Evolutionary conservation across 23 red algal species (phyloP), one percentile per base, ranked within the genome.

Genomic region (Gracilaria domingensis): DNA sequence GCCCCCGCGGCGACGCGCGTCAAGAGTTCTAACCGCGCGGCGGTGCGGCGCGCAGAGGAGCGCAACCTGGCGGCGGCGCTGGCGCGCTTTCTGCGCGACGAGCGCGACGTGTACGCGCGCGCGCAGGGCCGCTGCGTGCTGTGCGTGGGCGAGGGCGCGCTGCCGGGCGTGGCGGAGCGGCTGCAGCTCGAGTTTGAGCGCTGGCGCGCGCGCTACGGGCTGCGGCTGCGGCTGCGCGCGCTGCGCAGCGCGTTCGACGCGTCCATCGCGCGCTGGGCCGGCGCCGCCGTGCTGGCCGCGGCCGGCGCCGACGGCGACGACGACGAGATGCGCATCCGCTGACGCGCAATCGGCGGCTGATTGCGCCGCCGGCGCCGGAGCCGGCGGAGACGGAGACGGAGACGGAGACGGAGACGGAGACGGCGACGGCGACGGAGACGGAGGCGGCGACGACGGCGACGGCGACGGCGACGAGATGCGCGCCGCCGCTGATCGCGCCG

Each of bases 111-210:
- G 23, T 77, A 77, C 25, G 40, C 38, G 45, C 38, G 72, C 4
- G 72, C 20, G 38, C 42, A 30, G 16, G 26, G 8, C 4, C 4
- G 72, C 24, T 77, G 45, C n/a, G 45, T 77, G 45, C 28, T 77
- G 1, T 77, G 72, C 42, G 32, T 77, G 4, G 72, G 72, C 5
- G 45, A 51, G 11, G 72, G 72, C 72, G 72, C 72, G 0, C 42
- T 77, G n/a, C 72, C 72, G 8, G 72, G 72, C 20, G 45, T 77
- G 25, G 13, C 21, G 72, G 40, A 28, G 23, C 38, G 72, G 13
- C 50, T 77, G 20, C 38, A 77, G 28, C 5, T 51, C 40, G 72
- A 77, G 72, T 77, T 77, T 50, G 72, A 77, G 32, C 40, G 17
- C 7, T 77, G 72, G 14, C 1, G 72, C 6, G 3, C 50, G 40